Conservation (phyloP, 2,329 filamentous ascomycete species). For the Fusarium verticillioides region DNA sequence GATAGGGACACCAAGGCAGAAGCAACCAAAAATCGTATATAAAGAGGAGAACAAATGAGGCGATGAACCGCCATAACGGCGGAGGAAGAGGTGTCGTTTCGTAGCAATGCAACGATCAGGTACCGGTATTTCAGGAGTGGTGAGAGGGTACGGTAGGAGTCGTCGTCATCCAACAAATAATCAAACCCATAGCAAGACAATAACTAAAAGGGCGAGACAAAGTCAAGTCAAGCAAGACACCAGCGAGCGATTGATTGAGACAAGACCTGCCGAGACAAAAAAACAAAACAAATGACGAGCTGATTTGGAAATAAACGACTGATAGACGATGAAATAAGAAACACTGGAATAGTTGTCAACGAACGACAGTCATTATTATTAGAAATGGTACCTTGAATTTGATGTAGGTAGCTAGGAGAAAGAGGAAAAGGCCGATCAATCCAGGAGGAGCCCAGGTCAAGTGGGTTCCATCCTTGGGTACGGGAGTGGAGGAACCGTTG, state of each 20-base stretch:
- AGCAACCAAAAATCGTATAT: constrained; percentile 28
- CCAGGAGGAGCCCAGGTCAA: background rate
- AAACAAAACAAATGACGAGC: background rate
- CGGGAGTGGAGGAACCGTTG: constrained; percentile 16
- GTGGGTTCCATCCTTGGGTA: background rate
- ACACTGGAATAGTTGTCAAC: constrained; percentile 15
- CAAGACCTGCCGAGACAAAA: constrained; percentile 19
- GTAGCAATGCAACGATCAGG: background rate
- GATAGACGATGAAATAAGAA: background rate
- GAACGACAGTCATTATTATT: constrained; percentile 20
- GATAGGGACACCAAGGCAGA: constrained; percentile 29
- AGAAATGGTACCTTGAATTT: constrained; percentile 15
- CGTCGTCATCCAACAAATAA: constrained; percentile 40
- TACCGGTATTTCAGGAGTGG: constrained; percentile 4
- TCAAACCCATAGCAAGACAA: constrained; percentile 27
- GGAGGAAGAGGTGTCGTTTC: background rate
- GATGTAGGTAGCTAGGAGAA: constrained; percentile 12
- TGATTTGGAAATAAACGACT: constrained; percentile 2
- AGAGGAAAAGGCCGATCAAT: constrained; percentile 10
- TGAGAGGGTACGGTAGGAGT: constrained; percentile 31
- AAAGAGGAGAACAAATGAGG: constrained; percentile 4
- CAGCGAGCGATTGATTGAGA: constrained; percentile 16
- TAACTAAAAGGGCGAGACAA: constrained; percentile 10
- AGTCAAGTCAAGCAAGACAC: constrained; percentile 18
- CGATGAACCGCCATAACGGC: constrained; percentile 27